phyloP scores from a whole-genome alignment of 371 early-diverging fungal genomes.

The Basidiobolus meristosporus region DNA sequence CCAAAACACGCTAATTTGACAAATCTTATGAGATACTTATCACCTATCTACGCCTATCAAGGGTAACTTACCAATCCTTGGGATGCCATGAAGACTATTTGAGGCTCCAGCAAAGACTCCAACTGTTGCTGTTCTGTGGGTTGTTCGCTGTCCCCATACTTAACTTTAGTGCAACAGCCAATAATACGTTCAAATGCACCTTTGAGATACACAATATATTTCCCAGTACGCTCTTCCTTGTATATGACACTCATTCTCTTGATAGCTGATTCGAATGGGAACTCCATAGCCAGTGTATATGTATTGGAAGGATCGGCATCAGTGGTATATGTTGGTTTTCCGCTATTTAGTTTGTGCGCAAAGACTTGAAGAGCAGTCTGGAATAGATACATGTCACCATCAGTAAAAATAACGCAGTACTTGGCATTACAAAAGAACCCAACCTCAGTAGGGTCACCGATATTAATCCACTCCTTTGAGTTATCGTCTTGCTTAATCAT shows the following conservation, averaged over 20 bases:
- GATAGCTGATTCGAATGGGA: conserved; percentile 61
- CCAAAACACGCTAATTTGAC: too few species aligned
- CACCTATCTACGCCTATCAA: too few species aligned
- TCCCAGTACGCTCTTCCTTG: conserved; percentile 16
- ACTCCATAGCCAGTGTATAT: conserved; percentile 26
- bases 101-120: conserved; percentile 17
- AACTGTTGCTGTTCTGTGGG: conserved; percentile 12
- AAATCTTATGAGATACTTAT: too few species aligned
- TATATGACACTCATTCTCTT: conserved; percentile 83
- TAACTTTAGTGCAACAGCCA: conserved; percentile 27
- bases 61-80: too few species aligned
- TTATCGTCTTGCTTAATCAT: conserved; percentile 32
- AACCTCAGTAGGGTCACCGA: conserved; percentile 78
- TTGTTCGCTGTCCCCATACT: conserved; percentile 17
- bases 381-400: too few species aligned
- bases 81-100: conserved; percentile 20
- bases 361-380: conserved; percentile 53
- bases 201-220: conserved; percentile 14
- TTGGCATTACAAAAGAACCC: too few species aligned
- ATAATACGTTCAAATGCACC: conserved; percentile 62
- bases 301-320: conserved; percentile 1
- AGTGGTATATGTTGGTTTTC: conserved; percentile 24
- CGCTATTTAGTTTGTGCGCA: conserved; percentile 36
- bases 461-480: conserved; percentile 35
- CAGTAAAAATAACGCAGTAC: too few species aligned